phyloP scores from a whole-genome alignment of 2,329 filamentous ascomycete genomes.

The Botrytis cinerea region DNA sequence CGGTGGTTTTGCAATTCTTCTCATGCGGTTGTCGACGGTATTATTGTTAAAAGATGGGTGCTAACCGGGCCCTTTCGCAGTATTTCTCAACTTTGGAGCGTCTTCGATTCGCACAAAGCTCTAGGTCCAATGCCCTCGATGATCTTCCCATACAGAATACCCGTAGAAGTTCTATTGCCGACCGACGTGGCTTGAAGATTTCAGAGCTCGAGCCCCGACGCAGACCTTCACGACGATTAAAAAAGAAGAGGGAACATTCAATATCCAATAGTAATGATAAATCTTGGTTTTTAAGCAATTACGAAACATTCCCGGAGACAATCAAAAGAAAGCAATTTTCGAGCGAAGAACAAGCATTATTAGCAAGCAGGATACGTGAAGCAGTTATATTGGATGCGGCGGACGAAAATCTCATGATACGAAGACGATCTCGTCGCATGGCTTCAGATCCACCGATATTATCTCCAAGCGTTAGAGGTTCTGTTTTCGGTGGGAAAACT shows the following conservation, averaged over 20 bases:
- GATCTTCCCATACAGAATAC: constrained; percentile 37
- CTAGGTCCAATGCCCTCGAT: constrained; percentile 41
- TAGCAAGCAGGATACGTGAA: constrained; percentile 55
- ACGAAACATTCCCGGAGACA: constrained; percentile 65
- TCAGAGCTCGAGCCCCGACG: constrained; percentile 36
- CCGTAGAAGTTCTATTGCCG: constrained; percentile 36
- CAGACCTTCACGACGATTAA: constrained; percentile 33
- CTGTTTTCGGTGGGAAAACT: constrained; percentile 13
- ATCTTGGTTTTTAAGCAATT: constrained; percentile 59
- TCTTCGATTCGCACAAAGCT: constrained; percentile 62
- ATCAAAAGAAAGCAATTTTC: constrained; percentile 71
- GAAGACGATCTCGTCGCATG: constrained; percentile 44
- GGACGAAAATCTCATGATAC: constrained; percentile 58
- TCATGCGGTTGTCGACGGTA: constrained; percentile 22
- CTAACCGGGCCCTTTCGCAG: constrained; percentile 44
- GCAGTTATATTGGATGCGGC: constrained; percentile 58
- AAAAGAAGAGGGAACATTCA: constrained; percentile 39
- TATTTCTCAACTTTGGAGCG: constrained; percentile 75
- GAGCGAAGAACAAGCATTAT: constrained; percentile 66
- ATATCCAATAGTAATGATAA: constrained; percentile 54
- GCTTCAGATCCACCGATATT: constrained; percentile 11
- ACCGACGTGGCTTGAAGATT: constrained; percentile 37
- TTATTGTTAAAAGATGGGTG: constrained; percentile 12
- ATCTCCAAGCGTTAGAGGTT: constrained; percentile 15
- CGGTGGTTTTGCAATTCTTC: constrained; percentile 9